Evolutionary conservation across 495 filamentous ascomycete species (phyloP).

Genomic region (Penicillium flavigenum): DNA sequence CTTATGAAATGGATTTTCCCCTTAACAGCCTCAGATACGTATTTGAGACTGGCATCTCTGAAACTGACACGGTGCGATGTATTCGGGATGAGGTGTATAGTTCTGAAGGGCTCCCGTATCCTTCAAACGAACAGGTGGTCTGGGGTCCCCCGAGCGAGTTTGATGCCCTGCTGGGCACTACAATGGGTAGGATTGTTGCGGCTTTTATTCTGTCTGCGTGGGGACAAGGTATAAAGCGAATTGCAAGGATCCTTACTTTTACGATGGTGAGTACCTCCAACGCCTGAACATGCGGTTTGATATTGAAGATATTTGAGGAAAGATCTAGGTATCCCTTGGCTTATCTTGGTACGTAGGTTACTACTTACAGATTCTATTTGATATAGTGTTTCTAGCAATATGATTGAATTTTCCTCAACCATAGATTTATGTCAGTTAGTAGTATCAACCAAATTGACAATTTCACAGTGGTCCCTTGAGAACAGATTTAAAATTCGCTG

Average conservation of each 20-base stretch:
- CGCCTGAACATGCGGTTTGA: constrained; percentile 3
- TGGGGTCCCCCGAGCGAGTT: neutral
- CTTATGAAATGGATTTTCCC: constrained; percentile 2
- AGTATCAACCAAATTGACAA: no score
- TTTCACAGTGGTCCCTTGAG: no score
- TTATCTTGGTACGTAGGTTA: no score
- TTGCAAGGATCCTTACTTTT: constrained; percentile 1
- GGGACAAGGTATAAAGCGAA: neutral
- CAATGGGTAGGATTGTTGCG: neutral
- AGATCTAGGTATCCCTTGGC: neutral
- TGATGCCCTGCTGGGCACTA: constrained; percentile 1
- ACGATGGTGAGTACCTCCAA: neutral
- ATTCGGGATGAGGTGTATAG: neutral
- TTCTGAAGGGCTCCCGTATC: neutral
- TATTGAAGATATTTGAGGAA: neutral
- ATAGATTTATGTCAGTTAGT: no score
- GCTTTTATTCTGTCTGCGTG: constrained; percentile 1
- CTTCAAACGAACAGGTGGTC: neutral
- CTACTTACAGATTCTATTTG: no score
- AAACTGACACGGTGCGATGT: neutral
- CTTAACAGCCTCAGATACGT: neutral
- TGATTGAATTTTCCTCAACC: no score
- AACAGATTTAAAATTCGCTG: no score
- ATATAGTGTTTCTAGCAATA: no score
- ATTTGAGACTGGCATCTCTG: neutral